Evolutionary conservation across 768 basidiomycete species (phyloP).

Genomic region (Galerina sulciceps): DNA sequence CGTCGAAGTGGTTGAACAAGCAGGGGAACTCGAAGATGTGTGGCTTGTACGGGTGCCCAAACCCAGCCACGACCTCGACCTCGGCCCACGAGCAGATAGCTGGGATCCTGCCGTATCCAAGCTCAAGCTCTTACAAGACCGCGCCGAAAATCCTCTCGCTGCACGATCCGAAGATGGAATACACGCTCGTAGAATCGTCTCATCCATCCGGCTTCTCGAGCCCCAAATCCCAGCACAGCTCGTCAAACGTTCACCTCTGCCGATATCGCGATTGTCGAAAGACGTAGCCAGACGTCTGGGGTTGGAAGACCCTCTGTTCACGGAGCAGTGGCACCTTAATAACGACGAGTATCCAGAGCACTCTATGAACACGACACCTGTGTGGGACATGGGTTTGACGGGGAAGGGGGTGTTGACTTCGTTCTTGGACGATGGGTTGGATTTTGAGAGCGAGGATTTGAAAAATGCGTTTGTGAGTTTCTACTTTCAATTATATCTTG

Average conservation of each 20-base stretch:
- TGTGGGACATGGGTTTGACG: slow-evolving; percentile 90
- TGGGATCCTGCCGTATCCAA: slow-evolving; percentile 53
- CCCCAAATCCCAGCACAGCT: slow-evolving; percentile 67
- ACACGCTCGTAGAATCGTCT: slow-evolving; percentile 44
- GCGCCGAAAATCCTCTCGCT: slow-evolving; percentile 31
- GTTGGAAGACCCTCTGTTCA: slow-evolving; percentile 81
- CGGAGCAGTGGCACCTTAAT: slow-evolving; percentile 90
- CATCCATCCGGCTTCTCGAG: slow-evolving; percentile 61
- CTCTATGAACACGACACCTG: slow-evolving; percentile 86
- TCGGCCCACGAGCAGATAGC: slow-evolving; percentile 32
- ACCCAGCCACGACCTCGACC: slow-evolving; percentile 26
- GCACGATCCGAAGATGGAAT: slow-evolving; percentile 45
- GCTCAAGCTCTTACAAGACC: slow-evolving; percentile 45
- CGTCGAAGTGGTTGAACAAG: slow-evolving; percentile 85
- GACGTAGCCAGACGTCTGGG: slow-evolving; percentile 59
- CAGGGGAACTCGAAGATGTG: slow-evolving; percentile 77
- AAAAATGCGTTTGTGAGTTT: slow-evolving; percentile 86
- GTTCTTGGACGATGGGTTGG: slow-evolving; percentile 93
- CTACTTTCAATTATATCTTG: slow-evolving; percentile 1
- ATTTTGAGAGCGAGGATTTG: slow-evolving; percentile 84
- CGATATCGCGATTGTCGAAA: slow-evolving; percentile 41
- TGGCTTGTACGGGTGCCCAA: slow-evolving; percentile 79
- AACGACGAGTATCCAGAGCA: slow-evolving; percentile 82
- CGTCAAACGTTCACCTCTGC: slow-evolving; percentile 73
- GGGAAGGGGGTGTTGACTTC: slow-evolving; percentile 85